Percentiles rank a stretch among this genome's conserved stretches.
Conservation (phyloP, 2,329 filamentous ascomycete species). For the Emmonsia crescens region DNA sequence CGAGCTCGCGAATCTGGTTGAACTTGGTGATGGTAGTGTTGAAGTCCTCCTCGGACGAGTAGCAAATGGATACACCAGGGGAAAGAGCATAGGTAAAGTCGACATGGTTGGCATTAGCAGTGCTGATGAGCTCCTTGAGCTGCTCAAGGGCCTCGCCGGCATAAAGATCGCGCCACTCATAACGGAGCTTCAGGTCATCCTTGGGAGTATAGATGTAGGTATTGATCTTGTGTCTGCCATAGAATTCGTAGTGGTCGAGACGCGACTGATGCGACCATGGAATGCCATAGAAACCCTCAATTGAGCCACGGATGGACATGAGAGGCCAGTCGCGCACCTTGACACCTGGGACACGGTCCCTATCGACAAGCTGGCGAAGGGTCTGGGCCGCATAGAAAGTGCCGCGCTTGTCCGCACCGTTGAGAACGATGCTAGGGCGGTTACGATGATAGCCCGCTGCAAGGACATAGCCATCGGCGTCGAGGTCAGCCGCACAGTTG, state of each 20-base stretch:
- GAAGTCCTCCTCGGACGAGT: constrained; percentile 15
- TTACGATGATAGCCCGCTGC: constrained; percentile 11
- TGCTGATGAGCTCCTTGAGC: constrained; percentile 13
- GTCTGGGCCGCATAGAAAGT: constrained; percentile 16
- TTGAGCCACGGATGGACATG: constrained; percentile 18
- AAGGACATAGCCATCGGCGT: constrained; percentile 14
- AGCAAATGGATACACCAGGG: constrained; percentile 13
- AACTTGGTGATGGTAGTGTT: constrained; percentile 14
- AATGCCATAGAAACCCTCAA: constrained; percentile 17
- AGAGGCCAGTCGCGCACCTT: constrained; percentile 17
- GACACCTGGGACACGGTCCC: constrained; percentile 9
- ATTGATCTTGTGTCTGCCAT: constrained; percentile 18
- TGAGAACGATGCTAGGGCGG: constrained; percentile 14
- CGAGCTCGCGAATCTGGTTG: constrained; percentile 14
- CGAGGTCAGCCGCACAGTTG: constrained; percentile 9
- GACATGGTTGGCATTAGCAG: constrained; percentile 15
- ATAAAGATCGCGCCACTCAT: constrained; percentile 15
- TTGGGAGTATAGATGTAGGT: constrained; percentile 19
- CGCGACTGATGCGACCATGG: constrained; percentile 18
- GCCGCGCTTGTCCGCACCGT: constrained; percentile 14
- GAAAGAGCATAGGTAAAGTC: constrained; percentile 17
- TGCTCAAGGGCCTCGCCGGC: constrained; percentile 11
- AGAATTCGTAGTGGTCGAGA: constrained; percentile 17
- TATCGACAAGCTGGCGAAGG: constrained; percentile 12
- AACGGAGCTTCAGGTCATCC: constrained; percentile 16